Evolutionary conservation across 306 rosid genomes (phyloP).

Genomic region (Pueraria montana): DNA sequence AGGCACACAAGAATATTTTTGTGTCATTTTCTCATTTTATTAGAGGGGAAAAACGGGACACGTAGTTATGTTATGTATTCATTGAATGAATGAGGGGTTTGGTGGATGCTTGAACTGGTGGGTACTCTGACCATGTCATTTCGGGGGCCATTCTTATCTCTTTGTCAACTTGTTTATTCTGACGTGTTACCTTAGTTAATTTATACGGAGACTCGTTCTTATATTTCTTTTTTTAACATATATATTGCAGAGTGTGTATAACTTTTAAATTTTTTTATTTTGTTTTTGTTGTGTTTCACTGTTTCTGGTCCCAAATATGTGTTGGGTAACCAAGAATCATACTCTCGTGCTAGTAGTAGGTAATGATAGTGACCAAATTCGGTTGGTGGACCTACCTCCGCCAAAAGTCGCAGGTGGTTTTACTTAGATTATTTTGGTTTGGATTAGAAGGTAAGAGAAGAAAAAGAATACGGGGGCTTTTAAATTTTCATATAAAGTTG

Average conservation of each 20-base stretch:
- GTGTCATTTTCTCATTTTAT: background rate
- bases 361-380: background rate
- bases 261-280: background rate
- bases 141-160: background rate
- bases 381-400: slow-evolving; percentile 33
- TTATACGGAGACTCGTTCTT: background rate
- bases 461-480: background rate
- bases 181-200: background rate
- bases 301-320: background rate
- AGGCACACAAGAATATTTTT: background rate
- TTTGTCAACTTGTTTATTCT: slow-evolving; percentile 39
- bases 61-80: background rate
- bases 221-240: background rate
- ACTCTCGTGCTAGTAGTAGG: background rate
- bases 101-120: slow-evolving; percentile 4
- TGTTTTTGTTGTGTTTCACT: background rate
- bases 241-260: background rate
- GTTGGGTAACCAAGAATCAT: background rate
- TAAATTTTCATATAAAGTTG: background rate
- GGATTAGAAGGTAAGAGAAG: background rate
- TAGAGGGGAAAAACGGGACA: background rate
- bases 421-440: background rate
- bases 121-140: background rate
- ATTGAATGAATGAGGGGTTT: background rate
- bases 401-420: background rate